Percentiles rank a stretch among this genome's conserved stretches.
Conservation (phyloP, 805 yeast species). For the Candida sithepensis region DNA sequence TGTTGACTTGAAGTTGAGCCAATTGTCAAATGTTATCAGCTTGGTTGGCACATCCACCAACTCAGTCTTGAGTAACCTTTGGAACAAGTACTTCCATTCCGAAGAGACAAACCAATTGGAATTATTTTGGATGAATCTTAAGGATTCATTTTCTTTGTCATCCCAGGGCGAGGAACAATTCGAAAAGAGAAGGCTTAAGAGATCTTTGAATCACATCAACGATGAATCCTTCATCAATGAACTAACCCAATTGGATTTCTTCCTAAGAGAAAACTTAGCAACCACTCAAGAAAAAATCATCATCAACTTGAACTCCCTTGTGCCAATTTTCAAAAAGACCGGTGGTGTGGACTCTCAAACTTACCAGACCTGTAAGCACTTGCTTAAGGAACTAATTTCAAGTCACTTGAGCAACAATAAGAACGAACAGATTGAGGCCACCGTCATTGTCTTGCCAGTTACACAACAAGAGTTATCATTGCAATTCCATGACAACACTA, state of each 20-base stretch:
- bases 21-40: slow-evolving; percentile 26
- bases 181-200: slow-evolving; percentile 25
- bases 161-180: slow-evolving; percentile 2
- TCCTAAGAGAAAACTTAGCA: slow-evolving; percentile 26
- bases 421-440: slow-evolving; percentile 23
- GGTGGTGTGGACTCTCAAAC: slow-evolving; percentile 44
- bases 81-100: slow-evolving; percentile 25
- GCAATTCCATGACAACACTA: slow-evolving; percentile 10
- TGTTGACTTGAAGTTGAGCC: slow-evolving; percentile 14
- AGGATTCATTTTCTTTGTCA: slow-evolving; percentile 14
- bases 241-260: slow-evolving; percentile 43
- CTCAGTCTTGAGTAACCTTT: slow-evolving; percentile 15
- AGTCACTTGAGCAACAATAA: slow-evolving; percentile 11
- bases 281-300: slow-evolving; percentile 28
- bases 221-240: slow-evolving; percentile 48
- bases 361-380: slow-evolving; percentile 35
- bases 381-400: slow-evolving; percentile 31
- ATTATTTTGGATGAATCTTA: slow-evolving; percentile 35
- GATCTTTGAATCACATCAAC: slow-evolving; percentile 33
- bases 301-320: slow-evolving; percentile 40
- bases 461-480: slow-evolving; percentile 22
- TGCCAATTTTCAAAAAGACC: slow-evolving; percentile 38
- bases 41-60: slow-evolving; percentile 17
- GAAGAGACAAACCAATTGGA: slow-evolving; percentile 31
- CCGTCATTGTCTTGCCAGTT: slow-evolving; percentile 33